phyloP scores from a whole-genome alignment of 2,329 filamentous ascomycete species.

The Tolypocladium album region DNA sequence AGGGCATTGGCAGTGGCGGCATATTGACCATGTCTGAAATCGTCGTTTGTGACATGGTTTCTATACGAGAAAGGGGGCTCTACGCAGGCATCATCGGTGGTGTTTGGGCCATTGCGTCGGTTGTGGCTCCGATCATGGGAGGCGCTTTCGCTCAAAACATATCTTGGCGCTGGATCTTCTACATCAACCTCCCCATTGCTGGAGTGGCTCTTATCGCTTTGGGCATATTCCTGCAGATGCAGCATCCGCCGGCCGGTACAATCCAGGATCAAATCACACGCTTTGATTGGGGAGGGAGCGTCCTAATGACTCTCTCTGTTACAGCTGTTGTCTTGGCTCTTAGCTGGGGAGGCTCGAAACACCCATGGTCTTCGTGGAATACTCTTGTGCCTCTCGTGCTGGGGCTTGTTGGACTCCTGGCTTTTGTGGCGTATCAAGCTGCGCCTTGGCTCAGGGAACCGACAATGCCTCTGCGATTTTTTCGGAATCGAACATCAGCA shows the following conservation, averaged over 20 bases:
- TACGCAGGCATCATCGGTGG: slow-evolving; percentile 22
- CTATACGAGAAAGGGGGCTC: slow-evolving; percentile 31
- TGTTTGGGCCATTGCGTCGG: slow-evolving; percentile 17
- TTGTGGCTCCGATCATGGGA: slow-evolving; percentile 15
- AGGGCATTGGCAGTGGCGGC: slow-evolving; percentile 24
- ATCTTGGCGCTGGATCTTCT: slow-evolving; percentile 31
- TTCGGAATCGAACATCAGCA: slow-evolving; percentile 11
- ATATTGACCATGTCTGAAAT: slow-evolving; percentile 10
- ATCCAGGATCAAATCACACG: slow-evolving; percentile 5
- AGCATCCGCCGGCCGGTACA: background rate
- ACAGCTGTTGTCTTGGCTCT: slow-evolving; percentile 19
- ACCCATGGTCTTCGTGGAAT: slow-evolving; percentile 25
- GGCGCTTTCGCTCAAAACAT: slow-evolving; percentile 5
- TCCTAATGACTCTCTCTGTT: slow-evolving; percentile 23
- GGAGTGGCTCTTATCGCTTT: slow-evolving; percentile 15
- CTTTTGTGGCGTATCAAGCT: slow-evolving; percentile 8
- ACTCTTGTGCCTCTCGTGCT: slow-evolving; percentile 30
- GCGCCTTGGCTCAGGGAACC: slow-evolving; percentile 3
- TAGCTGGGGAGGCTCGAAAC: slow-evolving; percentile 26
- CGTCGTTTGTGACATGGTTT: slow-evolving; percentile 32
- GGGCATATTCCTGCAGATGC: slow-evolving; percentile 23
- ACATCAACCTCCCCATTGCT: slow-evolving; percentile 25
- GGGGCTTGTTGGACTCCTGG: slow-evolving; percentile 18
- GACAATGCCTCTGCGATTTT: slow-evolving; percentile 6
- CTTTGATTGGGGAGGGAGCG: slow-evolving; percentile 30